phyloP scores from a whole-genome alignment of 495 filamentous ascomycete species.

The Oleoguttula mirabilis region DNA sequence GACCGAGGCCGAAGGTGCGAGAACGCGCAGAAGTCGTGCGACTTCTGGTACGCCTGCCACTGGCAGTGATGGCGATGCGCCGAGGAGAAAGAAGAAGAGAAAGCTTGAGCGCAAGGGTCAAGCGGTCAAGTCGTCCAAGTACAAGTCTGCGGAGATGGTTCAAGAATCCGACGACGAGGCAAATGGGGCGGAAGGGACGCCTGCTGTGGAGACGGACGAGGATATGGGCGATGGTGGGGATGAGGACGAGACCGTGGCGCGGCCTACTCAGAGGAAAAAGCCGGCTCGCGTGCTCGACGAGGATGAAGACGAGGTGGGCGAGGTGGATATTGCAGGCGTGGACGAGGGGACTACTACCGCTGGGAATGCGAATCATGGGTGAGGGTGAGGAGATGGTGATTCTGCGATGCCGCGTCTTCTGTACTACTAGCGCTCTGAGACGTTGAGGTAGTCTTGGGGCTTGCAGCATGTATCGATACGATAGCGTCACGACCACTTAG shows the following conservation, averaged over 20 bases:
- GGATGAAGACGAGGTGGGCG: conserved; percentile 31
- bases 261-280: conserved; percentile 19
- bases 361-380: conserved; percentile 1
- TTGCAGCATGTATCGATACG: too few relatives aligned
- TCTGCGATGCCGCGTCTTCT: too few relatives aligned
- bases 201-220: background rate
- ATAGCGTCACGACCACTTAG: too few relatives aligned
- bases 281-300: conserved; percentile 26
- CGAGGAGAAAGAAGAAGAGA: conserved; percentile 29
- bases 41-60: conserved; percentile 16
- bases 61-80: conserved; percentile 10
- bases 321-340: conserved; percentile 2
- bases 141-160: conserved; percentile 29
- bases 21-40: conserved; percentile 17
- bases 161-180: conserved; percentile 29
- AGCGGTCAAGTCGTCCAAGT: conserved; percentile 20
- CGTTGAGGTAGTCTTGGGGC: too few relatives aligned
- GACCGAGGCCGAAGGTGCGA: conserved; percentile 17
- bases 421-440: too few relatives aligned
- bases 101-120: conserved; percentile 27
- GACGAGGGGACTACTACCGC: background rate
- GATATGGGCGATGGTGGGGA: conserved; percentile 7
- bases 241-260: conserved; percentile 2
- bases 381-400: too few relatives aligned
- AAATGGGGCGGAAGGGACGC: conserved; percentile 1